Evolutionary conservation across 306 rosid species (phyloP).

Genomic region (Crotalaria pallida): DNA sequence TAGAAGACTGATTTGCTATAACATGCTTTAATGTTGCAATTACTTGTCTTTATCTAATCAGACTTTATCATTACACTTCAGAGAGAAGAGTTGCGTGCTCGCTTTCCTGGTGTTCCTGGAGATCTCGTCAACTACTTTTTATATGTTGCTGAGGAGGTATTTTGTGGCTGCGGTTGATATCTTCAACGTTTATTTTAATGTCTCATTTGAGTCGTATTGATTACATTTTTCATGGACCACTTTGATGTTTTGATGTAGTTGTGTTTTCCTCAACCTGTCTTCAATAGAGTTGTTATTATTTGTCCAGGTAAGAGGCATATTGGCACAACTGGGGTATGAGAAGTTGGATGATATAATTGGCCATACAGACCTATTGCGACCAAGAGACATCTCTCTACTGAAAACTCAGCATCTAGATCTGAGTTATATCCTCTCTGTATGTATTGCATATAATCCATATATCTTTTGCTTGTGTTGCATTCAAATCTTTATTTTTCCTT

Average conservation of each 20-base stretch:
- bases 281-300: constrained; percentile 1
- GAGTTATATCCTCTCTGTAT: constrained; percentile 65
- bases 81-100: constrained; percentile 99
- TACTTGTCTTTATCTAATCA: constrained; percentile 19
- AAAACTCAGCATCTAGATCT: constrained; percentile 95
- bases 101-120: constrained; percentile 98
- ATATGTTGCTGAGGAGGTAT: constrained; percentile 98
- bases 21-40: constrained; percentile 2
- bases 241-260: neutral
- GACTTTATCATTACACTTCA: constrained; percentile 28
- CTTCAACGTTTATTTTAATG: constrained; percentile 15
- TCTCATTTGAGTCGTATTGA: neutral
- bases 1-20: constrained; percentile 11
- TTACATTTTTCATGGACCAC: neutral
- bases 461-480: neutral
- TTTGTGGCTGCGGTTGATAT: constrained; percentile 16
- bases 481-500: neutral
- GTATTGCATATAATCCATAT: constrained; percentile 31
- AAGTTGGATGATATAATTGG: constrained; percentile 94
- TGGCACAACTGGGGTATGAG: constrained; percentile 95
- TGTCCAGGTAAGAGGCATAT: constrained; percentile 84
- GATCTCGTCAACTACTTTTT: constrained; percentile 96
- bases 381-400: constrained; percentile 82
- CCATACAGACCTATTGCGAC: constrained; percentile 64
- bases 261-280: constrained; percentile 18